Evolutionary conservation across 352 stramenopile genomes (phyloP), one percentile per base, ranked within the genome.

Genomic region (Phytophthora pluvialis): DNA sequence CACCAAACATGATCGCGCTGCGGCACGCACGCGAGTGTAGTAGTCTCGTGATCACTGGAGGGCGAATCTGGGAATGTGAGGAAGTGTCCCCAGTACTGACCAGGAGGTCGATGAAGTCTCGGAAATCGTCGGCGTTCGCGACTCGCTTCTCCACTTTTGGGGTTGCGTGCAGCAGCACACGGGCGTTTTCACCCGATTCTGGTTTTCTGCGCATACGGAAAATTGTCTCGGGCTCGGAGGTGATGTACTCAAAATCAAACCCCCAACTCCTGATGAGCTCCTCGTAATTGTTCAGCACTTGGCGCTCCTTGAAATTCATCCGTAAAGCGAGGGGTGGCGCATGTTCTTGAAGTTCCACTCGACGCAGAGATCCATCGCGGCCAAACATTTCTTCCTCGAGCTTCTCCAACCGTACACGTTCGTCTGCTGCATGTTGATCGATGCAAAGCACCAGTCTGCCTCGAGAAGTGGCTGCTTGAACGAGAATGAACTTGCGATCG

Each of bases 1-100:
- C 93, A 13, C 93, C 93, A 81, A 98, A 98, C 93, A 98, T 98
- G 43, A 97, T 96, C 3, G 91, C 91, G 57, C 93, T 97, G 9
- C 93, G 81, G 39, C 93, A 98, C 9, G 91, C 93, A 39, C 93
- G 77, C 10, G 89, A 97, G 52, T 96, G 85, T 0, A 98, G 56
- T 5, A 97, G 75, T 25, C 86, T 80, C 11, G 86, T 96, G 42
- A 97, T 84, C 36, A 88, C 81, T 31, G 85, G 86, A 8, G 89
- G 86, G 3, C 83, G 75, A 65, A 90, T 77, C 1, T 53, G 35
- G 0, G 61, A 72, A 40, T 70, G 57, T 13, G 53, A 40, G 48
- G 54, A 73, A 25, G 50, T 70, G 18, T 65, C 39, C 11, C 45
- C 51, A 40, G 58, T 64, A 15, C 67, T 60, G 4, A 73, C 43